Percentiles rank a stretch among this genome's conserved stretches.
Conservation (phyloP, 305 asterid genomes). For the Fraxinus dipetala region DNA sequence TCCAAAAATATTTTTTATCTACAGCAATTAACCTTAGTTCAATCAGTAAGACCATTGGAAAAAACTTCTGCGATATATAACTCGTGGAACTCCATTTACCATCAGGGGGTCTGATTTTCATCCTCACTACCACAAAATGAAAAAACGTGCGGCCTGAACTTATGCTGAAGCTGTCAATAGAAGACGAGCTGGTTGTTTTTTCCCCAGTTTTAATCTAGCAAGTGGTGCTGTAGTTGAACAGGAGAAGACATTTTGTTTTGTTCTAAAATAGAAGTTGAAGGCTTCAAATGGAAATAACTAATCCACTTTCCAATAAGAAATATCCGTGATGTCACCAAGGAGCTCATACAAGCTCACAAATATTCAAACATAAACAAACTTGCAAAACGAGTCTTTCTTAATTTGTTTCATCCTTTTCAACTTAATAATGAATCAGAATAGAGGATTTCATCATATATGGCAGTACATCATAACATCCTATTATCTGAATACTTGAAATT, state of each 20-base stretch:
- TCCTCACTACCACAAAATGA: constrained; percentile 13
- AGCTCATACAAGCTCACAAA: not conserved
- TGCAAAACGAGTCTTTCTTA: too few relatives aligned
- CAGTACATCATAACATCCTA: too few relatives aligned
- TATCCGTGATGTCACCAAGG: not conserved
- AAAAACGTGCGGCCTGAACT: constrained; percentile 7
- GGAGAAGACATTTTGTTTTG: too few relatives aligned
- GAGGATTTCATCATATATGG: not conserved
- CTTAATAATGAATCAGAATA: not conserved
- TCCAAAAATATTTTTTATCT: constrained; percentile 16
- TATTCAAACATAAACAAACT: not conserved
- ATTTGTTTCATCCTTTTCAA: too few relatives aligned
- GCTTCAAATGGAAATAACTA: too few relatives aligned
- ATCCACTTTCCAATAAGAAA: too few relatives aligned
- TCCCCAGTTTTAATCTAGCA: too few relatives aligned
- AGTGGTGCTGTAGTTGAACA: too few relatives aligned
- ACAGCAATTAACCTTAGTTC: constrained; percentile 21
- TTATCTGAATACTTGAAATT: too few relatives aligned
- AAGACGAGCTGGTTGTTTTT: too few relatives aligned
- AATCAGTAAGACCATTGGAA: constrained; percentile 17
- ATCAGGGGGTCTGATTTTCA: constrained; percentile 18
- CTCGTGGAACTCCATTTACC: constrained; percentile 28
- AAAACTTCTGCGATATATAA: not conserved
- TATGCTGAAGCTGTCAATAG: not conserved
- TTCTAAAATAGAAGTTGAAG: too few relatives aligned